Base-by-base conservation (phyloP, 2,329 filamentous ascomycete genomes). In the Trichoderma pleuroti region DNA sequence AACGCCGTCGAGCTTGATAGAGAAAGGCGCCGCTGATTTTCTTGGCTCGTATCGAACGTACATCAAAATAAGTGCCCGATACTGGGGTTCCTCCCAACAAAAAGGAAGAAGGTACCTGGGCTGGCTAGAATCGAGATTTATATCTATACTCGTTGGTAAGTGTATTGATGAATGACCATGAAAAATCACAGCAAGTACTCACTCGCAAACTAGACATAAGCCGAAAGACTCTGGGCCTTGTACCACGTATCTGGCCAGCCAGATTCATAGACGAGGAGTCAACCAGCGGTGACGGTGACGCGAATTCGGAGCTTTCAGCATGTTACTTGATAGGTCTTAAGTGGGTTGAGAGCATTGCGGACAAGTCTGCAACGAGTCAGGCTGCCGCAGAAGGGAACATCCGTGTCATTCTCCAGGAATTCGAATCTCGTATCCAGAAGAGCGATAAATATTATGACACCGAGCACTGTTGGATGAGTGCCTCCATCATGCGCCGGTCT, bases 41-140 rank as follows among this genome's bases (percentile, higher is more conserved):
- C 75, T 91, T 7, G 74, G 73, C 1, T 75, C 79, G 0, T 87
- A 87, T 76, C 84, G 81, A 68, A 86, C 80, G 66, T 92, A 89
- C 75, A 78, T 89, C 70, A 87, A 86, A 74, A 84, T 92, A 65
- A 86, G 90, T 70, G 83, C 88, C 1, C 87, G 90, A 60, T 92
- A 90, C 77, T 92, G 90, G 90, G 89, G 88, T 1, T 79, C 85
- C 8, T 88, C 87, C 2, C 79, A 84, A 1, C 79, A 83, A 1
- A 87, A 85, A 68, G 87, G 88, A 1, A 86, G 84, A 24, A 80
- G 82, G 14, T 84, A 90, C 61, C 80, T 91, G 0, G 87, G 87
- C 12, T 91, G 89, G 89, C 77, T 92, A 2, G 89, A 91, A 74
- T 90, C 87, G 9, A 84, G 86, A 68, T 88, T 86, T 68, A 82